phyloP scores from a whole-genome alignment of 129 eudicot species.

The Flaveria bidentis region DNA sequence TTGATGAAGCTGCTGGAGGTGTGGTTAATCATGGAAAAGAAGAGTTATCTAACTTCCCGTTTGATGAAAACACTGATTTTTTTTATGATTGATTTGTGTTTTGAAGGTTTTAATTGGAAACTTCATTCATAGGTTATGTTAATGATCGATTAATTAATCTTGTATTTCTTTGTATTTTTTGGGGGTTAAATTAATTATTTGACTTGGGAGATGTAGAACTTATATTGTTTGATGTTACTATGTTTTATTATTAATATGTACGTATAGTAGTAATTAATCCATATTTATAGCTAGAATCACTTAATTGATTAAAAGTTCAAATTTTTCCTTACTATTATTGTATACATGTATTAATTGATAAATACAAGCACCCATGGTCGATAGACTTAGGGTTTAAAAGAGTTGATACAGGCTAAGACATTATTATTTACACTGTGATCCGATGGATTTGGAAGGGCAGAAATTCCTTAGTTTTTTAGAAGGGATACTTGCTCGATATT shows the following conservation, averaged over 20 bases:
- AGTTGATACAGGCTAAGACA: too few relatives aligned
- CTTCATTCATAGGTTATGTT: slow-evolving; percentile 30
- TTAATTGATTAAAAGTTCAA: too few relatives aligned
- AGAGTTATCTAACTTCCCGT: slow-evolving; percentile 47
- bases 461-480: not conserved
- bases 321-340: too few relatives aligned
- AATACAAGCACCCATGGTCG: too few relatives aligned
- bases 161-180: slow-evolving; percentile 15
- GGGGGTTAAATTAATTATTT: slow-evolving; percentile 32
- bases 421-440: too few relatives aligned
- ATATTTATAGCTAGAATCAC: too few relatives aligned
- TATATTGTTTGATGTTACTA: slow-evolving; percentile 16
- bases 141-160: slow-evolving; percentile 19
- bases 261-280: too few relatives aligned
- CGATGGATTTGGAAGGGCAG: too few relatives aligned
- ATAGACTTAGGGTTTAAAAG: too few relatives aligned
- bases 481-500: not conserved
- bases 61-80: slow-evolving; percentile 49
- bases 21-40: slow-evolving; percentile 45
- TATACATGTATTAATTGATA: too few relatives aligned
- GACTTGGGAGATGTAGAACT: slow-evolving; percentile 34
- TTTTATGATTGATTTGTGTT: slow-evolving; percentile 35
- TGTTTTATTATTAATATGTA: not conserved
- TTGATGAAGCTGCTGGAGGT: slow-evolving; percentile 45
- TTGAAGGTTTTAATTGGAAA: slow-evolving; percentile 29